Conservation (phyloP, 2,329 filamentous ascomycete species). For the Diaporthe helianthi region DNA sequence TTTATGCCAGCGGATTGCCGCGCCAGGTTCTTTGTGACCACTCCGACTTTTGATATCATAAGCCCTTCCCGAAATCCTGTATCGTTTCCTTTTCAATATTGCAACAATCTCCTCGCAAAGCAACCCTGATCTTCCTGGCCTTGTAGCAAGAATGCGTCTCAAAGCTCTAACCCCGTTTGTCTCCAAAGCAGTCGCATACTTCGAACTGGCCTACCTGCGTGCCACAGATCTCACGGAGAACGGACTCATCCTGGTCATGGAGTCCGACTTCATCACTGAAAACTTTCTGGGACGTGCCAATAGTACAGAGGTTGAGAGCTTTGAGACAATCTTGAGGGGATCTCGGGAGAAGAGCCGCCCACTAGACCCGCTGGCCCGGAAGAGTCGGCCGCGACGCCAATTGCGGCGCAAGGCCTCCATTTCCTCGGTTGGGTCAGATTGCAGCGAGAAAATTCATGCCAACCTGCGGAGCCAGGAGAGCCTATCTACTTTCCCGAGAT, state of each 20-base stretch:
- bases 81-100: background rate
- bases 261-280: background rate
- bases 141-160: background rate
- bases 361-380: background rate
- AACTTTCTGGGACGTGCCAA: background rate
- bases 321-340: background rate
- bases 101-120: background rate
- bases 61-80: background rate
- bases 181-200: background rate
- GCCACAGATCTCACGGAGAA: background rate
- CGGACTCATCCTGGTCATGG: background rate
- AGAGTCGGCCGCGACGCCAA: background rate
- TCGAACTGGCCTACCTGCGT: background rate
- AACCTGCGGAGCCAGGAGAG: background rate
- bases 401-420: background rate
- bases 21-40: background rate
- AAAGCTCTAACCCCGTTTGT: background rate
- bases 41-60: background rate
- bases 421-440: background rate
- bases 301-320: background rate
- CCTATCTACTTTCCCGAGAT: background rate
- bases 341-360: background rate
- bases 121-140: background rate
- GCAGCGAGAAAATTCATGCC: conserved; percentile 7
- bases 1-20: background rate